Evolutionary conservation across 169 alveolate species (phyloP), one percentile per base, ranked within the genome.

Genomic region (Plasmodium yoelii): DNA sequence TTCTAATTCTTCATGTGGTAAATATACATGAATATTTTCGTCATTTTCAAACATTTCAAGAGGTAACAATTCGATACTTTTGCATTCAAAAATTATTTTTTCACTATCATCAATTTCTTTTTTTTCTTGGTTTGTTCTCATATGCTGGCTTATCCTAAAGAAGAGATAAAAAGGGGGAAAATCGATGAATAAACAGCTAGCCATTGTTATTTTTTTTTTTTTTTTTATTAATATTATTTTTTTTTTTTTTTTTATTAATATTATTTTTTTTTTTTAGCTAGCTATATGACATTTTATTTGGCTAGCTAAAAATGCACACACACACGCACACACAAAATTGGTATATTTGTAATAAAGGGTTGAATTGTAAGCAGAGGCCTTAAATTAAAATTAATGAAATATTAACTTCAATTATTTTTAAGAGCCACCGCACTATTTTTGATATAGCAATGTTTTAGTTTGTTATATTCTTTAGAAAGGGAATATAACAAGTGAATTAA

Each of bases 401-500:
- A 46, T 42, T 55, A 47, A 65, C 44, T 59, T 51, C 13, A 67
- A 46, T 5, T 28, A 34, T 10, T 70, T 49, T 26, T 26, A 39
- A 47, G 57, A 22, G 22, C 56, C 26, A 26, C 56, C 4, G 75
- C 60, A 12, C 19, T 18, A 67, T 34, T 34, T 8, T 74, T 74
- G 26, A 18, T 74, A 5, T 74, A 10, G 88, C 88, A 74, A 61
- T 74, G 12, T 51, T 61, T 61, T 74, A 74, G 88, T 74, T 74
- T 74, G 49, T 73, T 74, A 46, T 26, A 61, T 65, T 34, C 73
- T 74, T 55, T 28, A n/a, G 26, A 42, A 60, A 34, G 63, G 26
- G 46, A 61, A 74, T 12, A 55, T 55, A 74, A 73, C 63, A 74
- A 34, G 88, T 74, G 88, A 74, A 74, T 74, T 26, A 28, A 74